Conservation (phyloP, 257 asterid genomes). For the Ilex aquifolium region DNA sequence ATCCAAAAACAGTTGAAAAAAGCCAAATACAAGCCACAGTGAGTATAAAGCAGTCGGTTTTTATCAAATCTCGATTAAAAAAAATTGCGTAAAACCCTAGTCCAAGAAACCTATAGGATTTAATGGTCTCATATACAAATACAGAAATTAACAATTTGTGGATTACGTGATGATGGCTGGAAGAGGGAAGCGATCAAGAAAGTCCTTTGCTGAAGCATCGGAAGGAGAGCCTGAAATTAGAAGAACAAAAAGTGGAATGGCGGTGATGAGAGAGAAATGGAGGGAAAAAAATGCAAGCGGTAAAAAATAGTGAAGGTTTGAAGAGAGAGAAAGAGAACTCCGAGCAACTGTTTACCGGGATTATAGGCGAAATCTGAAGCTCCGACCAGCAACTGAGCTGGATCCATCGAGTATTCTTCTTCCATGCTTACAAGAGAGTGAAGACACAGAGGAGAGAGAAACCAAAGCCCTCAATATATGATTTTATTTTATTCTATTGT, state of each 20-base stretch:
- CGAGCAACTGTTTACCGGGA: conserved; percentile 31
- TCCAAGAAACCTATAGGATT: too few species aligned
- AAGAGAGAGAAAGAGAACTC: neutral
- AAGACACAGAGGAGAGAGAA: too few species aligned
- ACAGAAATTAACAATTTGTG: too few species aligned
- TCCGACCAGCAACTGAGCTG: conserved; percentile 63
- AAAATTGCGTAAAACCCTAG: too few species aligned
- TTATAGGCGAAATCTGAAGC: conserved; percentile 58
- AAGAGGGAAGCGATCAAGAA: conserved; percentile 73
- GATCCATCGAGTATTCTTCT: conserved; percentile 76
- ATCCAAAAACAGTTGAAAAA: conserved; percentile 15
- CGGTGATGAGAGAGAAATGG: neutral
- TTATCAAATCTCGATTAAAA: too few species aligned
- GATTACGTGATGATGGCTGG: conserved; percentile 65
- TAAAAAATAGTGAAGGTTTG: too few species aligned
- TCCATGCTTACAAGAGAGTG: conserved; percentile 3
- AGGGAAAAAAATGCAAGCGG: neutral
- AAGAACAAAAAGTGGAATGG: neutral
- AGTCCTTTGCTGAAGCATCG: conserved; percentile 63
- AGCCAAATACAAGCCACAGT: neutral
- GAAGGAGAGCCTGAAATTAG: conserved; percentile 54
- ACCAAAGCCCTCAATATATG: too few species aligned
- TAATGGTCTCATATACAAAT: too few species aligned
- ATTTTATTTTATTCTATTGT: too few species aligned
- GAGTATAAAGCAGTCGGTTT: too few species aligned